Base-by-base conservation (phyloP, 2,329 filamentous ascomycete species). In the Penicillium sp. region DNA sequence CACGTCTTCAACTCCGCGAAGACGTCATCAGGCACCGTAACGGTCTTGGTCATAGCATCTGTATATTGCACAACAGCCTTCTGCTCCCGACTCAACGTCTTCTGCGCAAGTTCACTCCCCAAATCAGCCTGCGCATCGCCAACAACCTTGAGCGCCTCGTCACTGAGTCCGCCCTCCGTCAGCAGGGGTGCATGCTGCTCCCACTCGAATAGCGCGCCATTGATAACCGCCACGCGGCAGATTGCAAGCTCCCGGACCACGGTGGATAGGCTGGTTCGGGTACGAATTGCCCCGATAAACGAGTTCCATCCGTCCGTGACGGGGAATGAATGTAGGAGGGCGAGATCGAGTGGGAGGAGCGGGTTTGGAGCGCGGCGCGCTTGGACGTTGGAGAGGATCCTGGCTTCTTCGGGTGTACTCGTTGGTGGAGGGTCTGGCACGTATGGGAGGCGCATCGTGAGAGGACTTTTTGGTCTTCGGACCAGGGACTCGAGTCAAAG, bases 181-280 rank as follows among this genome's bases (percentile, higher is more conserved):
- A 94, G 81, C n/a, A 94, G 79, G 1, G 91, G 91, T 15, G 87
- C 88, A 72, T 96, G 92, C 56, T 91, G 86, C 38, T 79, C 84
- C 91, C 90, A 96, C 75, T 96, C 92, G 75, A 92, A 96, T 87
- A 89, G 91, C 1, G 92, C 92, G 17, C 83, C 76, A 76, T 96
- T 96, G 68, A 91, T 84, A 15, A 89, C 87, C 12, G 92, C 92
- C 14, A 96, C 90, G 51, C 91, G 85, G 69, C 87, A 91, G 67
- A 96, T 93, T 65, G 90, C 88, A 17, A 93, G 81, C 79, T 96
- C 91, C 65, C 90, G 87, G 55, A 92, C 69, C 37, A 77, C 71
- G 3, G 77, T 73, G 3, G 81, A 70, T 3, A 86, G 75, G 12
- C 77, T 80, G 5, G 82, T 86, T 58, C 76, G 73, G 1, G 81